Evolutionary conservation across 306 rosid genomes (phyloP).

Genomic region (Sicyos edulis): DNA sequence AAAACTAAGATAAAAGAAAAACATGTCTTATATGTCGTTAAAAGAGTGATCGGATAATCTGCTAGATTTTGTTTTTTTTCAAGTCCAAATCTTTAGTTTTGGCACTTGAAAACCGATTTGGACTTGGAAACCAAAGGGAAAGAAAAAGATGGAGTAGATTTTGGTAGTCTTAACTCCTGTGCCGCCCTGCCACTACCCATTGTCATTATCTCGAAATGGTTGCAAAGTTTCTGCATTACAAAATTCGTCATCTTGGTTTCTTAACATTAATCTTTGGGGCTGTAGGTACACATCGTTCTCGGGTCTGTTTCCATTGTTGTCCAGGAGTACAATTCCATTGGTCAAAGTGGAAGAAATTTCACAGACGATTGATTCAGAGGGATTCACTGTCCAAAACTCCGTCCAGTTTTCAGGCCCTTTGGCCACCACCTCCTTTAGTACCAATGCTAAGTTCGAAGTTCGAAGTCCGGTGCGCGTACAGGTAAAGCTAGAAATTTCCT

Average conservation of each 20-base stretch:
- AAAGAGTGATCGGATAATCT: neutral
- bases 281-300: constrained; percentile 74
- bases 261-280: constrained; percentile 5
- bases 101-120: too few species aligned
- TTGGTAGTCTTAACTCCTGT: too few species aligned
- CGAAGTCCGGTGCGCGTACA: constrained; percentile 85
- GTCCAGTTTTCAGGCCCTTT: constrained; percentile 74
- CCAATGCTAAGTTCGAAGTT: constrained; percentile 72
- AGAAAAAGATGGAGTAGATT: too few species aligned
- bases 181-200: too few species aligned
- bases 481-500: constrained; percentile 31
- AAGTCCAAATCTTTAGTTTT: too few species aligned
- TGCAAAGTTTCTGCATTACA: neutral
- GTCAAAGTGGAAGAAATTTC: constrained; percentile 86
- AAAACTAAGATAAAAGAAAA: too few species aligned
- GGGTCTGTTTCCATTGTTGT: constrained; percentile 74
- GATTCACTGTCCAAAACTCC: constrained; percentile 67
- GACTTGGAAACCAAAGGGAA: too few species aligned
- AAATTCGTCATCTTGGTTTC: neutral
- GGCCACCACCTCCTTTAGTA: constrained; percentile 72
- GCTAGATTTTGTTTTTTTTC: neutral
- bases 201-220: too few species aligned
- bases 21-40: too few species aligned
- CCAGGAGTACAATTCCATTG: constrained; percentile 56
- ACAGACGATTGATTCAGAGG: constrained; percentile 67